Percentiles rank a stretch among this genome's conserved stretches.
These are phyloP conservation scores for Sugiyamaella chiloensis DNA, from an alignment of 805 yeast genomes.

Conservation along the genomic window DNA sequence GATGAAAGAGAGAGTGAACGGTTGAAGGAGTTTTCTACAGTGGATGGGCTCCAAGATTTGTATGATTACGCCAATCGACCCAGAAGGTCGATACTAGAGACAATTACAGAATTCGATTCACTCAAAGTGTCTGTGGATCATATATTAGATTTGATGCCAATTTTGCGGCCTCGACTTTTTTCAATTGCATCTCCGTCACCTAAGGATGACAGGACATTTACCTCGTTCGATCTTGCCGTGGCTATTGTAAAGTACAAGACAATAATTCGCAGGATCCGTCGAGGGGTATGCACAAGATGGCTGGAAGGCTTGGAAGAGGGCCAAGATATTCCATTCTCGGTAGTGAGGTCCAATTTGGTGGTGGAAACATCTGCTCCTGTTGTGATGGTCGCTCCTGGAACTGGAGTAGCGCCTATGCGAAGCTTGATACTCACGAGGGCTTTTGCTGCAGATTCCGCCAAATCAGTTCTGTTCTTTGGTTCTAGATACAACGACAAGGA, in stretches of 20 bases:
- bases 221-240: conserved; percentile 59
- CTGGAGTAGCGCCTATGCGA: conserved; percentile 94
- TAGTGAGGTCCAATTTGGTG: conserved; percentile 38
- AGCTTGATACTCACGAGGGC: conserved; percentile 49
- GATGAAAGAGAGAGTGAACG: conserved; percentile 75
- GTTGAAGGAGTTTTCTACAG: conserved; percentile 63
- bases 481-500: conserved; percentile 66
- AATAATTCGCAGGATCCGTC: conserved; percentile 65
- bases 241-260: conserved; percentile 89
- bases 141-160: conserved; percentile 73
- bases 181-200: conserved; percentile 65
- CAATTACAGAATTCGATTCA: conserved; percentile 74
- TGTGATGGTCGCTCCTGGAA: conserved; percentile 85
- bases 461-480: conserved; percentile 62
- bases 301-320: conserved; percentile 48
- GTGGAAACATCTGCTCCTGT: conserved; percentile 46
- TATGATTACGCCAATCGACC: conserved; percentile 94
- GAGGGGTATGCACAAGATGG: conserved; percentile 83
- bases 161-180: conserved; percentile 74
- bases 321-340: conserved; percentile 50
- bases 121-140: conserved; percentile 73
- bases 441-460: conserved; percentile 13
- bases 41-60: conserved; percentile 74
- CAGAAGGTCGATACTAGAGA: conserved; percentile 80
- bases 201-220: conserved; percentile 1